Conservation (phyloP, 2,329 filamentous ascomycete species). For the Stenocarpella maydis region DNA sequence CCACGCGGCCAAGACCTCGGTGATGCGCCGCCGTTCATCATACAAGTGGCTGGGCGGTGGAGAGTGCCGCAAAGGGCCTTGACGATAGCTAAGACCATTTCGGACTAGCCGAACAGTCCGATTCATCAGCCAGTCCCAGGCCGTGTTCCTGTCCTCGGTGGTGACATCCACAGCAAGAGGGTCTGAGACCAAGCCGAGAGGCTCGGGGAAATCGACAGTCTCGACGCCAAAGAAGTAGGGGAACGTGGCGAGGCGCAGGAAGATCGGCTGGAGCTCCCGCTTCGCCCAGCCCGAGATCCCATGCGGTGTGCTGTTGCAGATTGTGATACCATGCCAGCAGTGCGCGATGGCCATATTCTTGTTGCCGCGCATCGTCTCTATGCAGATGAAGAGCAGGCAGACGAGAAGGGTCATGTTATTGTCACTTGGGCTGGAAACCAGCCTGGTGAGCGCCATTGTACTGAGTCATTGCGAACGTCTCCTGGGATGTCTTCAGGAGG, state of each 20-base stretch:
- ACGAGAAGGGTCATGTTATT: constrained; percentile 51
- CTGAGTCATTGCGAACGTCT: constrained; percentile 51
- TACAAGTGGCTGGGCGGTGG: constrained; percentile 22
- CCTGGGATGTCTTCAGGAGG: constrained; percentile 39
- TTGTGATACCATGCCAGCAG: constrained; percentile 40
- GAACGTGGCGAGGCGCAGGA: constrained; percentile 52
- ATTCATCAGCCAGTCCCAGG: constrained; percentile 30
- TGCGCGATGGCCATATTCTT: constrained; percentile 49
- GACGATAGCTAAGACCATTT: constrained; percentile 20
- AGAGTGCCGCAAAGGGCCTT: not conserved
- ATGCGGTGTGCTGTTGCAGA: constrained; percentile 34
- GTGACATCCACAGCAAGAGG: not conserved
- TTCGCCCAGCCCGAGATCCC: constrained; percentile 38
- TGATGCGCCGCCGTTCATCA: constrained; percentile 19
- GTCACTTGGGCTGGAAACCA: constrained; percentile 48
- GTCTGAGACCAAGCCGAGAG: constrained; percentile 9
- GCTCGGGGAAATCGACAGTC: constrained; percentile 28
- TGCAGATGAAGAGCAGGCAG: constrained; percentile 58
- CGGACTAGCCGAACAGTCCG: constrained; percentile 34
- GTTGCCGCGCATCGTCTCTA: constrained; percentile 58
- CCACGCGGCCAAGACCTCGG: not conserved
- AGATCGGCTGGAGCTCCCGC: constrained; percentile 53
- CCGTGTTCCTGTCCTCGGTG: not conserved
- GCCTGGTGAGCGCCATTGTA: constrained; percentile 57
- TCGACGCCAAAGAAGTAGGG: constrained; percentile 43